Conservation (phyloP, 2,329 filamentous ascomycete genomes). For the Exserohilum turcica region DNA sequence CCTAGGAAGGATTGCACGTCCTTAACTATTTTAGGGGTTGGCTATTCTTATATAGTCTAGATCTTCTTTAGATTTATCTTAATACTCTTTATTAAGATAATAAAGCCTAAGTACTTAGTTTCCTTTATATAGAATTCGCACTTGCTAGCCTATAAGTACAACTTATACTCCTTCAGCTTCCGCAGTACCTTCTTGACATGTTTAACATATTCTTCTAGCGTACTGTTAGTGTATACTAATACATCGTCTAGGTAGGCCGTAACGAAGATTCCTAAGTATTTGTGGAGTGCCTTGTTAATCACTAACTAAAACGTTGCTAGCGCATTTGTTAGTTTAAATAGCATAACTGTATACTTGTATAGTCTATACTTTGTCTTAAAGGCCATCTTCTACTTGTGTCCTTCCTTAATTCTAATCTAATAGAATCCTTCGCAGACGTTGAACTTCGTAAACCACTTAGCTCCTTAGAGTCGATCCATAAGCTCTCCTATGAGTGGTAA, state of each 20-base stretch:
- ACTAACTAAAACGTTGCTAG: conserved; percentile 4
- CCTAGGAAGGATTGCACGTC: conserved; percentile 10
- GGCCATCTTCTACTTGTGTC: background rate
- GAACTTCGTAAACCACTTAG: background rate
- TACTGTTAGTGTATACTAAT: background rate
- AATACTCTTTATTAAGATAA: conserved; percentile 31
- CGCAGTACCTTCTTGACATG: conserved; percentile 31
- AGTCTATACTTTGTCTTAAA: background rate
- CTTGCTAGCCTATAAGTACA: conserved; percentile 33
- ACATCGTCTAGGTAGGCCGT: background rate
- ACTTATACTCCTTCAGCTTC: conserved; percentile 18
- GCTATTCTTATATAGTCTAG: conserved; percentile 30
- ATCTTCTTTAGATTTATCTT: conserved; percentile 34
- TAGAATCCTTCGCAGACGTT: background rate
- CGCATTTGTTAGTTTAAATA: background rate
- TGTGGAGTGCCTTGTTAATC: background rate
- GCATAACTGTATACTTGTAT: background rate
- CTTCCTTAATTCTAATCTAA: background rate
- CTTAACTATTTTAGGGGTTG: conserved; percentile 20
- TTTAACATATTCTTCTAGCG: conserved; percentile 1
- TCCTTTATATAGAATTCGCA: conserved; percentile 36
- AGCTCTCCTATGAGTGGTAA: background rate
- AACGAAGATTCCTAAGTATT: background rate
- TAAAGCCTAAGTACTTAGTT: conserved; percentile 40
- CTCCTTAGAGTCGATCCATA: background rate